Evolutionary conservation across 2,329 filamentous ascomycete species (phyloP), one percentile per base, ranked within the genome.

Genomic region (Teratosphaeria epicoccoides): DNA sequence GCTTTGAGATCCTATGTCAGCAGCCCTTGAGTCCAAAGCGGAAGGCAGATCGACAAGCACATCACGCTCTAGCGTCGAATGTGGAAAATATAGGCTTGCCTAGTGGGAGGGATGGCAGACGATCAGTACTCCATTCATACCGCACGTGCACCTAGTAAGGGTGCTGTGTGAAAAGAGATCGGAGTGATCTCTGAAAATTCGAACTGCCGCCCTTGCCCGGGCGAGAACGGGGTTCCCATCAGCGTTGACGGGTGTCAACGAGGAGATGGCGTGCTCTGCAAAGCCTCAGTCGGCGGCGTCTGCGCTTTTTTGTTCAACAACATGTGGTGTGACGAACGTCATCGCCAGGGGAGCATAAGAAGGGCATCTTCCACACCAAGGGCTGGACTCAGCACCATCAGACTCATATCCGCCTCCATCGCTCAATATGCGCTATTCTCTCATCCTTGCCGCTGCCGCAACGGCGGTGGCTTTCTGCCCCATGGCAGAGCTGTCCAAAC

Each of bases 401-500:
- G 6, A 12, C 14, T 17, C 33, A 37, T 12, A 37, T 6, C 33
- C 17, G 17, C 12, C n/a, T 37, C 17, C 33, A 37, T 4, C 7
- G 33, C 33, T 17, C 33, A 17, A 37, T 12, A 37, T 37, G 33
- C 33, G 33, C 33, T 37, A 37, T n/a, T 37, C 33, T 14, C 11
- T 37, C 33, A 37, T 37, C 4, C 33, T 37, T 37, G 33, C 33
- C 33, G 33, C 33, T 4, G 46, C 43, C 47, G 24, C 52, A 46
- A 52, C 46, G 46, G 52, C 50, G 7, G 46, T 23, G 37, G 52
- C 52, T 17, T 49, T 54, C 12, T 54, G 52, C 52, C 52, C 52
- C 20, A 54, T 54, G 52, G 49, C 52, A 11, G 52, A 54, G 40
- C 44, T 54, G 26, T 28, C 45, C 37, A 20, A 25, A 3, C 52